Evolutionary conservation across 140 eudicot genomes (phyloP), one percentile per base, ranked within the genome.

Genomic region (Flaveria floridana): DNA sequence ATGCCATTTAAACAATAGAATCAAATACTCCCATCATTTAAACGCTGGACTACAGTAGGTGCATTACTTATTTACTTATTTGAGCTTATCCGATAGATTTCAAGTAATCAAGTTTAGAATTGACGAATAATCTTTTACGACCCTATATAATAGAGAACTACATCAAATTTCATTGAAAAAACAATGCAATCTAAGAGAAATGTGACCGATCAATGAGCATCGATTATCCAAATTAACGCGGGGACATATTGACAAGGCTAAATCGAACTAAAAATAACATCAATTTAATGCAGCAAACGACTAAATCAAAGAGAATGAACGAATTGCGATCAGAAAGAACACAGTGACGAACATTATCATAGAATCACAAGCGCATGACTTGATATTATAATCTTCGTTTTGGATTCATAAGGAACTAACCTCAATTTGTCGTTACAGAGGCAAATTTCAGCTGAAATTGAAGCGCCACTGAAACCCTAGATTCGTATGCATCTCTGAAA

Each of bases 381-480:
- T 14, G 0, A 61, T 52, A 65, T 34, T 47, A 37, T 14, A 47
- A 69, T 58, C 64, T 18, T 46, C 2, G 47, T 47, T 37, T 39
- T 78, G 77, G 48, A 21, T 70, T 50, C 2, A 78, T 4, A 12
- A 30, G 0, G 53, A 71, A 71, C 66, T 63, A 6, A 71, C 82
- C 73, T 72, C 15, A 71, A 21, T 2, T 51, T 41, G 21, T 62
- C 11, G 78, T 34, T 50, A 61, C 19, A 20, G 41, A 14, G 15
- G 72, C 20, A 20, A 70, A 48, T 39, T 78, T 78, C 58, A 78
- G 39, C 66, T 71, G 81, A 56, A 77, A 68, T 57, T 77, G 71
- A 77, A 70, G 52, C 50, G 78, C 72, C 78, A 61, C 52, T 72
- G 78, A 78, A 78, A 71, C 82, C 82, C 82, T 78, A 78, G 73